Evolutionary conservation across 208 protist genomes (phyloP).

Genomic region (Acanthamoeba rhysodes): DNA sequence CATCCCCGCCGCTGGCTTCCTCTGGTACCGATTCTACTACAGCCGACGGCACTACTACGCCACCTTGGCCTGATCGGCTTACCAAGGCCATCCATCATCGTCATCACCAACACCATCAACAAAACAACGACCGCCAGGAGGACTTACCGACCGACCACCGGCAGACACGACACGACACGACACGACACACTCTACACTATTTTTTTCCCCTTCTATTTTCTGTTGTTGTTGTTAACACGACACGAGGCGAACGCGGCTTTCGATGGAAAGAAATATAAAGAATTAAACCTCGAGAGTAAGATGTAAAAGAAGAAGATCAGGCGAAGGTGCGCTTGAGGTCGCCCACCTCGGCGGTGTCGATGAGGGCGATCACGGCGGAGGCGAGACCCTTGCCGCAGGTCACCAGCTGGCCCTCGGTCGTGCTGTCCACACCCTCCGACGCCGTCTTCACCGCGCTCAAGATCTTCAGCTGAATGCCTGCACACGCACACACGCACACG

Average conservation of each 20-base stretch:
- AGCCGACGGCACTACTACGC: conserved; percentile 22
- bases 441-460: conserved; percentile 70
- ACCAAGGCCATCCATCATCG: neutral
- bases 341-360: conserved; percentile 60
- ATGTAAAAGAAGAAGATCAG: too few species aligned
- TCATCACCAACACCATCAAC: too few species aligned
- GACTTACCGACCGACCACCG: neutral
- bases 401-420: conserved; percentile 68
- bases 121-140: neutral
- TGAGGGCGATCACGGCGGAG: conserved; percentile 40
- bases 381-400: conserved; percentile 69
- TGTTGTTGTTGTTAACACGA: neutral
- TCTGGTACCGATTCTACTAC: conserved; percentile 22
- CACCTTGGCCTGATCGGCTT: neutral
- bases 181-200: too few species aligned
- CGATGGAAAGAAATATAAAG: too few species aligned
- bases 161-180: neutral
- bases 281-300: too few species aligned
- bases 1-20: neutral
- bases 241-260: too few species aligned
- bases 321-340: conserved; percentile 60
- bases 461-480: conserved; percentile 75
- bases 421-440: conserved; percentile 15
- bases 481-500: neutral
- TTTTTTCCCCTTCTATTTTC: neutral